Evolutionary conservation across 2,329 filamentous ascomycete genomes (phyloP).

Genomic region (Didymella lethalis): DNA sequence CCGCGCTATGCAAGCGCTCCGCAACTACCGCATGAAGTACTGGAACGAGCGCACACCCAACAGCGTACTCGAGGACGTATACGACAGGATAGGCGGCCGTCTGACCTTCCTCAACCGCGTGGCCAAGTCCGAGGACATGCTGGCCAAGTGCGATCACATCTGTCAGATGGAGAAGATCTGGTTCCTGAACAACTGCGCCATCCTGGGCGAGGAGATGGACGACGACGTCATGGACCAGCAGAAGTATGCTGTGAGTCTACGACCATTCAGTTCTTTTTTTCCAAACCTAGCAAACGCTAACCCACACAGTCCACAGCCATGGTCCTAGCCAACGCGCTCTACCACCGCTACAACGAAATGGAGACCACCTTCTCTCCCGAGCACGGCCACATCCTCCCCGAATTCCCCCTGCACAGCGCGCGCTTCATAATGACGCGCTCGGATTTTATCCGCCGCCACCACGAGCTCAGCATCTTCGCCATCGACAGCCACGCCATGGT

Average conservation of each 20-base stretch:
- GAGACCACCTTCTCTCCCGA: constrained; percentile 69
- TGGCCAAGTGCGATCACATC: constrained; percentile 76
- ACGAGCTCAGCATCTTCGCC: constrained; percentile 93
- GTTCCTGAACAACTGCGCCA: constrained; percentile 80
- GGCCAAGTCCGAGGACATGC: constrained; percentile 84
- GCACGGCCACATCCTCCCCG: constrained; percentile 77
- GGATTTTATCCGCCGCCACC: constrained; percentile 92
- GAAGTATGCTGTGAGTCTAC: constrained; percentile 79
- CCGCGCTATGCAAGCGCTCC: constrained; percentile 78
- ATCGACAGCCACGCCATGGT: constrained; percentile 89
- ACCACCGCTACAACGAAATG: constrained; percentile 78
- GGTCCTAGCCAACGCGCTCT: constrained; percentile 88
- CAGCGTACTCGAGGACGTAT: constrained; percentile 75
- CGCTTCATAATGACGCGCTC: constrained; percentile 89
- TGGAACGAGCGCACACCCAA: constrained; percentile 67
- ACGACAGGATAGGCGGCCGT: constrained; percentile 85
- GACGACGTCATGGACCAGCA: constrained; percentile 99
- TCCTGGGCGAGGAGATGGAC: constrained; percentile 80
- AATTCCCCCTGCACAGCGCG: constrained; percentile 61
- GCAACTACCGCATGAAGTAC: constrained; percentile 82
- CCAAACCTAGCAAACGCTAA: no score
- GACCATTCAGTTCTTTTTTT: no score
- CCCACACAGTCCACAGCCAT: constrained; percentile 81
- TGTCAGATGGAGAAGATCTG: constrained; percentile 76
- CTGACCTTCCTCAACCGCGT: constrained; percentile 88